phyloP scores from a whole-genome alignment of 306 rosid genomes.

The Calophaca sinica region DNA sequence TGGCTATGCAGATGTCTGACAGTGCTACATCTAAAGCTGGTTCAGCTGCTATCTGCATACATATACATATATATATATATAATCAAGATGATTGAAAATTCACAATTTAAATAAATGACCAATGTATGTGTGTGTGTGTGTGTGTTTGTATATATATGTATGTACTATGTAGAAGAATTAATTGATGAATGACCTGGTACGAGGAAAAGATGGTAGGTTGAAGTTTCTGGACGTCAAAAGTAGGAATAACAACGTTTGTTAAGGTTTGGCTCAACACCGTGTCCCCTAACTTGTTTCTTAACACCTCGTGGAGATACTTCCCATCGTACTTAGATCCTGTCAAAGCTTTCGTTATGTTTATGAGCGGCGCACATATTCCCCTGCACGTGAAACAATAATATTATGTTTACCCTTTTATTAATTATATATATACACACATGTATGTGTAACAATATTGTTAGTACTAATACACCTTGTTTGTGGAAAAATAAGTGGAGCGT shows the following conservation, averaged over 20 bases:
- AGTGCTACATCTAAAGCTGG: conserved; percentile 46
- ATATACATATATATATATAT: background rate
- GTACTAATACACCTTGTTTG: conserved; percentile 41
- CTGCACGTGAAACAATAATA: conserved; percentile 38
- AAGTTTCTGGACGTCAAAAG: conserved; percentile 44
- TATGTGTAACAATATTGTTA: no score
- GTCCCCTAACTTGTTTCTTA: background rate
- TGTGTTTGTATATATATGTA: no score
- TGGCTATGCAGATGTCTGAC: conserved; percentile 51
- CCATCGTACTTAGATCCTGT: conserved; percentile 52
- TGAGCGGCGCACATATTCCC: conserved; percentile 39
- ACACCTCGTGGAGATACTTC: conserved; percentile 26
- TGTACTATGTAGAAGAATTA: no score
- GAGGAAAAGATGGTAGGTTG: conserved; percentile 53
- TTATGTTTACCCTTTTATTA: no score
- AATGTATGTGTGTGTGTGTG: no score
- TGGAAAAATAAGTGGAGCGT: conserved; percentile 45
- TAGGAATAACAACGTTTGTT: conserved; percentile 51
- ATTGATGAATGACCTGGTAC: conserved; percentile 32
- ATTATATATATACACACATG: no score
- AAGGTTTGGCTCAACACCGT: conserved; percentile 42
- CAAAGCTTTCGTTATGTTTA: conserved; percentile 24
- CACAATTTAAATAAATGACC: conserved; percentile 1
- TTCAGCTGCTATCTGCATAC: conserved; percentile 18
- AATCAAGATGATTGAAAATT: background rate